Evolutionary conservation across 2,329 filamentous ascomycete genomes (phyloP).

Genomic region (Arachnomyces sp.): DNA sequence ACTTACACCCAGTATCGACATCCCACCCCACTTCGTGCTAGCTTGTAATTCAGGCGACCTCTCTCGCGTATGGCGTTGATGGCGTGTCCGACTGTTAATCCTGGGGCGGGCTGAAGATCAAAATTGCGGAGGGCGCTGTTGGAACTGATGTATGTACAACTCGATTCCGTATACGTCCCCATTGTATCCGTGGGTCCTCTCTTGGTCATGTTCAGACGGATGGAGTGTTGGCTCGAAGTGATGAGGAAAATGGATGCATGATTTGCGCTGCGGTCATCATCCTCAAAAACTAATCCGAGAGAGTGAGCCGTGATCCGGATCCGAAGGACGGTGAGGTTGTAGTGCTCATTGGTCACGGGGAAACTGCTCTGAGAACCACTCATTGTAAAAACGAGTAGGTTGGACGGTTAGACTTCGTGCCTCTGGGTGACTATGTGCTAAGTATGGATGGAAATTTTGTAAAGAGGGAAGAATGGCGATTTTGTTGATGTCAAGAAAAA

Average conservation of each 20-base stretch:
- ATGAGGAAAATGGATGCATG: not conserved
- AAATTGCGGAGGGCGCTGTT: not conserved
- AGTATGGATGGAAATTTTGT: too few relatives aligned
- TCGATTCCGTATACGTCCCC: not conserved
- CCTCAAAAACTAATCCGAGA: not conserved
- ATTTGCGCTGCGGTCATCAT: not conserved
- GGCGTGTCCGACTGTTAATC: not conserved
- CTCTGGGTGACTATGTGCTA: slow-evolving; percentile 1
- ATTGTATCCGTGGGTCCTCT: not conserved
- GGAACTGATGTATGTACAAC: not conserved
- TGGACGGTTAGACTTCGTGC: slow-evolving; percentile 12
- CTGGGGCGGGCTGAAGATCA: not conserved
- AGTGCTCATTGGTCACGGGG: not conserved
- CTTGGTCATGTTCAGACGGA: slow-evolving; percentile 1
- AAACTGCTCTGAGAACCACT: too few relatives aligned
- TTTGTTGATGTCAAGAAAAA: too few relatives aligned
- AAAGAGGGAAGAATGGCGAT: not conserved
- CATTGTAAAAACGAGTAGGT: too few relatives aligned
- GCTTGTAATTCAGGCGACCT: not conserved
- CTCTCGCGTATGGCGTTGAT: not conserved
- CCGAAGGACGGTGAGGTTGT: not conserved
- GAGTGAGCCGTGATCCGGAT: not conserved
- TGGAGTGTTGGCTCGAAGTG: not conserved
- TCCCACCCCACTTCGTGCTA: slow-evolving; percentile 3
- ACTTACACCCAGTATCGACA: slow-evolving; percentile 4